A percentile compares a stretch with the other conserved stretches of the same genome.
Conservation (phyloP, 1,284 basidiomycete species). For the Golubevia sp. region DNA sequence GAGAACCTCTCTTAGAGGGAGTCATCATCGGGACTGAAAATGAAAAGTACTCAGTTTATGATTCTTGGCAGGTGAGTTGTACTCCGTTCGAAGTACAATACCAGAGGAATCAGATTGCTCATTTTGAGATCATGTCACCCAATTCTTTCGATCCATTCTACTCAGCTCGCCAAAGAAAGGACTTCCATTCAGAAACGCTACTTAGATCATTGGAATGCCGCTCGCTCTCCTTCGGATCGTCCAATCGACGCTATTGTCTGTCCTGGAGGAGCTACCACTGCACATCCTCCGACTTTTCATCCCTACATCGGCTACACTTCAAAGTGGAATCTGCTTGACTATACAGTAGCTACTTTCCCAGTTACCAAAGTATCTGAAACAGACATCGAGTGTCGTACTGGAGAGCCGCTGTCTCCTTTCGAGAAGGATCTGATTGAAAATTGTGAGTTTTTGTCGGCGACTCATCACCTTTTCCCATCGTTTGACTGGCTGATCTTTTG, state of each 20-base stretch:
- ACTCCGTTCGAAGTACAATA: no score
- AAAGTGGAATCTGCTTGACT: conserved; percentile 74
- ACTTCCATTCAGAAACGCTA: conserved; percentile 45
- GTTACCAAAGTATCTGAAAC: conserved; percentile 45
- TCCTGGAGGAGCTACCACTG: conserved; percentile 23
- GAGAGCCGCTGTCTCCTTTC: conserved; percentile 63
- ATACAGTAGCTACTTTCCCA: conserved; percentile 72
- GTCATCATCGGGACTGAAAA: conserved; percentile 31
- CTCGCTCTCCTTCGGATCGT: neutral
- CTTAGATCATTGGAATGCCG: conserved; percentile 28
- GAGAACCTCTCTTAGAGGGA: conserved; percentile 44
- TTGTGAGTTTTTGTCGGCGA: conserved; percentile 67
- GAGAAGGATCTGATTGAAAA: conserved; percentile 68
- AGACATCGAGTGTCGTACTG: conserved; percentile 68
- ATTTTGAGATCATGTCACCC: no score
- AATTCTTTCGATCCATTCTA: no score
- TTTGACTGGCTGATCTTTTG: neutral
- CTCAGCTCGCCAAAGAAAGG: conserved; percentile 43
- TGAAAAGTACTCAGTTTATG: neutral
- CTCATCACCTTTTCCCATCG: no score
- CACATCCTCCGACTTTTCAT: neutral
- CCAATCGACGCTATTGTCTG: conserved; percentile 59
- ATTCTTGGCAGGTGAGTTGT: conserved; percentile 14
- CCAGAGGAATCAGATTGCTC: no score
- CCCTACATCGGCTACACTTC: conserved; percentile 66